Conservation (phyloP, 305 asterid species). For the Fraxinus platypoda region DNA sequence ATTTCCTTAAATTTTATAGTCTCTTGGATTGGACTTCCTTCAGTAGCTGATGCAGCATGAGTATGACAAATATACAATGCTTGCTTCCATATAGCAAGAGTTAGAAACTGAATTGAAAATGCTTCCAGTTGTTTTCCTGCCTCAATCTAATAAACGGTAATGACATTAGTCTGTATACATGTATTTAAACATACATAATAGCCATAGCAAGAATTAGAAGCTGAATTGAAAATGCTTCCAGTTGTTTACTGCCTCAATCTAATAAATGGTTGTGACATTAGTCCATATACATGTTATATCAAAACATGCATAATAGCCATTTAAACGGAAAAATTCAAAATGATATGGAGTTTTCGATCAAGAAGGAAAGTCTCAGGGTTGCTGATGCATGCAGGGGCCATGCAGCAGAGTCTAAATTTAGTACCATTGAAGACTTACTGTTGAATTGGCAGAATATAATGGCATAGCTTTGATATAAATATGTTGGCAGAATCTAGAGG, state of each 20-base stretch:
- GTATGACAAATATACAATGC: constrained; percentile 74
- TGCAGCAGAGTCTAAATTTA: constrained; percentile 1
- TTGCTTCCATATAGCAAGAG: constrained; percentile 94
- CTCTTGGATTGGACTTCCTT: constrained; percentile 49
- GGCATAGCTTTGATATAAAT: background rate
- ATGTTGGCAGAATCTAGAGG: background rate
- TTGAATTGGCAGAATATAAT: background rate
- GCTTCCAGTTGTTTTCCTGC: constrained; percentile 71
- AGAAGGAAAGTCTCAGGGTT: background rate
- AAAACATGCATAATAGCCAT: background rate
- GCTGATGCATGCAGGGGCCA: background rate
- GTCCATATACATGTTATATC: background rate
- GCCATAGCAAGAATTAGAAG: constrained; percentile 76
- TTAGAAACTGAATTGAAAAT: constrained; percentile 76
- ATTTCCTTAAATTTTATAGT: constrained; percentile 35
- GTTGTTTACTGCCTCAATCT: constrained; percentile 60
- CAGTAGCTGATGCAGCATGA: constrained; percentile 64
- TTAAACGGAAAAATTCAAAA: background rate
- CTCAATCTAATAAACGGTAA: constrained; percentile 42
- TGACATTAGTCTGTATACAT: constrained; percentile 1
- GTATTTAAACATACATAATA: background rate
- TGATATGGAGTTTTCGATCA: background rate
- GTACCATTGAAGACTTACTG: background rate
- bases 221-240: constrained; percentile 82
- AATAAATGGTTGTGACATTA: constrained; percentile 15